Base-by-base conservation (phyloP, 805 yeast genomes). In the Metschnikowia lachancei region DNA sequence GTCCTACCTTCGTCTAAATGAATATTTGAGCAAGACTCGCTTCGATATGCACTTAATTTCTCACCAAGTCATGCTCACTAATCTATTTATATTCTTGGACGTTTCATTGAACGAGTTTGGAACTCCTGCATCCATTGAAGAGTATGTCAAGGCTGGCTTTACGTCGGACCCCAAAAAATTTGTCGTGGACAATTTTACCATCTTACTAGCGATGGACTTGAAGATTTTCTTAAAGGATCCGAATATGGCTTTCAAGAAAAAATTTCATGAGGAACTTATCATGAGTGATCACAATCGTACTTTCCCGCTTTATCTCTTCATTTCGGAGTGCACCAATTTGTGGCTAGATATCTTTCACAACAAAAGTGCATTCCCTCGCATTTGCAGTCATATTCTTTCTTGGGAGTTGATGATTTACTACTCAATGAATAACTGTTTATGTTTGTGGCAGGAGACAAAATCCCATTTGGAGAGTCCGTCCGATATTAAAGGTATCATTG, bases 401-500 rank as follows among this genome's bases (percentile, higher is more conserved):
- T 79, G 84, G 73, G 83, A 77, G 45, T 55, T 76, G 20, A 64
- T 86, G 57, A 78, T 80, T 41, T 81, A 76, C 57, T 68, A 72
- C 29, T 72, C 83, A 16, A 77, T 85, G 76, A 70, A 74, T 32
- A 77, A 78, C 50, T 73, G 83, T 45, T 66, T 85, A 54, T 72
- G 75, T 34, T 67, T 84, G 36, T 86, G 94, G 92, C 78, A 76
- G 50, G 78, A 74, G 41, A 78, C 91, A 0, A 70, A 71, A 32
- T 84, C 88, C 1, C 63, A 59, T 45, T 57, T 65, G 45, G 65
- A 62, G 22, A 70, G 70, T 39, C 51, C 54, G 0, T 76, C 68
- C 12, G 87, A 86, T 58, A 71, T 78, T 35, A 75, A 75, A 3
- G 73, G 78, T 37, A 67, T 83, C 13, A 60, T 74, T 32, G 65